Percentiles rank a stretch among this genome's conserved stretches.
Evolutionary conservation across 306 rosid genomes (phyloP).

Genomic region (Sechiopsis laciniata): DNA sequence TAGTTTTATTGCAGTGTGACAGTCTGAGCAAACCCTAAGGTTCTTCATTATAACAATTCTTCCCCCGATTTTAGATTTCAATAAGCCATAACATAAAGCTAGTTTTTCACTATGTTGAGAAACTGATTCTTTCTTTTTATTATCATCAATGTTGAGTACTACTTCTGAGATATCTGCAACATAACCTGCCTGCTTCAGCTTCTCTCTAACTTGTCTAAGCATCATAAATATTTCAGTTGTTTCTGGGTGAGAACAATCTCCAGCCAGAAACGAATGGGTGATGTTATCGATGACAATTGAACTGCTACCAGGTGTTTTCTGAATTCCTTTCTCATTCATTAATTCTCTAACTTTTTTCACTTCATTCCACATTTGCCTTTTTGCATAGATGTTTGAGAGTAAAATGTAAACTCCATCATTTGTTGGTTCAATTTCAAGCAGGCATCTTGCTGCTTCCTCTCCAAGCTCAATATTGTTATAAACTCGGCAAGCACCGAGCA

Average conservation of each 20-base stretch:
- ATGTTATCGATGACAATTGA: constrained; percentile 22
- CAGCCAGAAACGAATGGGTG: constrained; percentile 22
- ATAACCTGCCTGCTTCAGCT: constrained; percentile 24
- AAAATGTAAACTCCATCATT: constrained; percentile 23
- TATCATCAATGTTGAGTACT: constrained; percentile 17
- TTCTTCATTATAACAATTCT: constrained; percentile 25
- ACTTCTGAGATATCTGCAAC: constrained; percentile 27
- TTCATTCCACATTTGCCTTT: constrained; percentile 23
- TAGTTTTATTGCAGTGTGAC: constrained; percentile 17
- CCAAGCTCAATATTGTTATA: constrained; percentile 12
- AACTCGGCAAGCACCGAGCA: constrained; percentile 22
- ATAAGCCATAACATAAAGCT: constrained; percentile 22
- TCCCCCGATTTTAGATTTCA: constrained; percentile 16
- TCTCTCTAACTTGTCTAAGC: constrained; percentile 17
- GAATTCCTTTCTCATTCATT: constrained; percentile 15
- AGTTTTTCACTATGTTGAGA: constrained; percentile 26
- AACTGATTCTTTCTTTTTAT: constrained; percentile 25
- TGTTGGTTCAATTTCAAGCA: constrained; percentile 21
- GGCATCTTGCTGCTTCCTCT: constrained; percentile 16
- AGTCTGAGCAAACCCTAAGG: constrained; percentile 26
- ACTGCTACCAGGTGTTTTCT: constrained; percentile 23
- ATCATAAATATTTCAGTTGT: constrained; percentile 11
- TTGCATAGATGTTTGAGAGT: constrained; percentile 26
- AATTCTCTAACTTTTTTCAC: constrained; percentile 22
- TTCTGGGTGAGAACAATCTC: constrained; percentile 26